Evolutionary conservation across 2,329 filamentous ascomycete genomes (phyloP).

Genomic region (Scedosporium minutisporum): DNA sequence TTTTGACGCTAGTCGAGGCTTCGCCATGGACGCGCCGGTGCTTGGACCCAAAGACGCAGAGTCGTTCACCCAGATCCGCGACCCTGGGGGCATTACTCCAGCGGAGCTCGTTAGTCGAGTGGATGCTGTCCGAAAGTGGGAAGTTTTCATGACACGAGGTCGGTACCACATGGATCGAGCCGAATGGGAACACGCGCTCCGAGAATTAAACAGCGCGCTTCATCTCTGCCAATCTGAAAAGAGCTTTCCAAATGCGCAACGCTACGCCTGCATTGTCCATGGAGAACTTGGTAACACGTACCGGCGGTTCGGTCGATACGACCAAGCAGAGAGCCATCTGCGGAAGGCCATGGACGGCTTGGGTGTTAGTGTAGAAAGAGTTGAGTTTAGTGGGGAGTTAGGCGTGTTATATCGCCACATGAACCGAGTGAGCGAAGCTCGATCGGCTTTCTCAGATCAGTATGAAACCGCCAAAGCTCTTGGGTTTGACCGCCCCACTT

Average conservation of each 20-base stretch:
- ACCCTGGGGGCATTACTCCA: slow-evolving; percentile 12
- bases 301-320: slow-evolving; percentile 20
- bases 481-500: slow-evolving; percentile 12
- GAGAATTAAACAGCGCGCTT: slow-evolving; percentile 15
- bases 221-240: slow-evolving; percentile 10
- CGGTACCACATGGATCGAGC: slow-evolving; percentile 9
- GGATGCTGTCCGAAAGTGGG: slow-evolving; percentile 13
- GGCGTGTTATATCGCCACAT: slow-evolving; percentile 22
- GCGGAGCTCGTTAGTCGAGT: slow-evolving; percentile 12
- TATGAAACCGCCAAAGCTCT: slow-evolving; percentile 19
- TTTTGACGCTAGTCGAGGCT: slow-evolving; percentile 24
- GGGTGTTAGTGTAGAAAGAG: slow-evolving; percentile 8
- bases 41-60: slow-evolving; percentile 19
- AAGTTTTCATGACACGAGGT: slow-evolving; percentile 12
- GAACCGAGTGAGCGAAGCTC: slow-evolving; percentile 18
- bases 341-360: slow-evolving; percentile 14
- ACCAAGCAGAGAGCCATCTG: slow-evolving; percentile 14
- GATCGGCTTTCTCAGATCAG: slow-evolving; percentile 16
- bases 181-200: slow-evolving; percentile 15
- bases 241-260: slow-evolving; percentile 7
- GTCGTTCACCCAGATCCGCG: slow-evolving; percentile 13
- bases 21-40: slow-evolving; percentile 18
- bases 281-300: slow-evolving; percentile 19
- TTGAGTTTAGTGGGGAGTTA: slow-evolving; percentile 20
- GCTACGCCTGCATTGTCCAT: slow-evolving; percentile 14